Percentiles rank a stretch among this genome's conserved stretches.
phyloP scores from a whole-genome alignment of 345 rosid genomes.

The Melastoma malabathricum region DNA sequence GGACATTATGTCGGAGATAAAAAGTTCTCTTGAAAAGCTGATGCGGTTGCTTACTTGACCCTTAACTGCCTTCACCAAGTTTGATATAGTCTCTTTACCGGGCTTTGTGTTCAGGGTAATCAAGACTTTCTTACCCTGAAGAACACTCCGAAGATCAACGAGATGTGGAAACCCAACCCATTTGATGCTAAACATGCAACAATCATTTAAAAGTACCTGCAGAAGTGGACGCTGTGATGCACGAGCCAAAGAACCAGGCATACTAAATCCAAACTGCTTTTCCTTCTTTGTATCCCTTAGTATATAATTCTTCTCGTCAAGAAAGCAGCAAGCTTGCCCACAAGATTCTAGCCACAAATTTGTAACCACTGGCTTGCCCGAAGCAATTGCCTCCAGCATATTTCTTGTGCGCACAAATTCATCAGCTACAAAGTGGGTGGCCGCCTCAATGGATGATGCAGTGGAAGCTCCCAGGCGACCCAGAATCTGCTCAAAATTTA shows the following conservation, averaged over 20 bases:
- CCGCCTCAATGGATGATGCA: constrained; percentile 52
- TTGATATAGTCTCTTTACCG: constrained; percentile 44
- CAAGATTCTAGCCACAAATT: constrained; percentile 70
- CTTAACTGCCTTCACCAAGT: constrained; percentile 49
- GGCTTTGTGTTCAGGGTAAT: constrained; percentile 69
- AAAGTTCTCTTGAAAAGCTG: constrained; percentile 4
- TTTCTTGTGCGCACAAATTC: constrained; percentile 73
- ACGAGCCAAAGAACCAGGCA: constrained; percentile 57
- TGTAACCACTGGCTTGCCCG: constrained; percentile 70
- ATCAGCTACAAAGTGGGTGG: constrained; percentile 72
- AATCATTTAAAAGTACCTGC: constrained; percentile 23
- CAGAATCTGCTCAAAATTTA: constrained; percentile 41
- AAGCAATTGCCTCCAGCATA: constrained; percentile 79
- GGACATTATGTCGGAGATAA: neutral
- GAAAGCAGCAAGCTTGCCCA: constrained; percentile 45
- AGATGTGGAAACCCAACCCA: neutral
- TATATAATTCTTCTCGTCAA: constrained; percentile 53
- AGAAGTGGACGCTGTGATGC: constrained; percentile 52
- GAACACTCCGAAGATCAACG: neutral
- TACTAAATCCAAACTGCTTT: constrained; percentile 61
- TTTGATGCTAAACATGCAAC: no score
- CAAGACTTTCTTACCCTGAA: constrained; percentile 58
- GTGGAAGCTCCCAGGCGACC: constrained; percentile 48
- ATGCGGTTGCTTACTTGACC: constrained; percentile 40
- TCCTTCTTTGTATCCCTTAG: constrained; percentile 65